Conservation (phyloP, 1,284 basidiomycete genomes). For the Apiotrichum gracile region DNA sequence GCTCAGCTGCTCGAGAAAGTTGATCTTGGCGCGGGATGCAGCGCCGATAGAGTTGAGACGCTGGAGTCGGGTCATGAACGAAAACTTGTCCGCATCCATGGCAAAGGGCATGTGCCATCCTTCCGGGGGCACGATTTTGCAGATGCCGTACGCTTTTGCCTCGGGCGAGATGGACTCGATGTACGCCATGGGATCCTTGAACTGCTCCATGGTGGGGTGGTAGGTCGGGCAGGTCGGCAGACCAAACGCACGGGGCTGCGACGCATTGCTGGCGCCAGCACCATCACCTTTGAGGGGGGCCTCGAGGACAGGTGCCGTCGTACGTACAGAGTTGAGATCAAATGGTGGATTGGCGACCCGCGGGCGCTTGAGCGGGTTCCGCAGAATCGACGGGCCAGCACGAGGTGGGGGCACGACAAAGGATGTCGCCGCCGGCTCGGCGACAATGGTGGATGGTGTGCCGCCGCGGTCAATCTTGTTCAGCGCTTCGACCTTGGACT, state of each 20-base stretch:
- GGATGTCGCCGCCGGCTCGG: conserved; percentile 31
- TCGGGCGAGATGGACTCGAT: conserved; percentile 74
- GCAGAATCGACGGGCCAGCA: conserved; percentile 11
- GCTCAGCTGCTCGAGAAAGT: conserved; percentile 95
- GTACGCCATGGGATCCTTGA: conserved; percentile 92
- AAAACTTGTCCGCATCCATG: conserved; percentile 72
- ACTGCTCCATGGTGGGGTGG: conserved; percentile 83
- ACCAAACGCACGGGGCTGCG: conserved; percentile 62
- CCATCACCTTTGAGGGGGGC: conserved; percentile 17
- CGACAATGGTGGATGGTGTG: conserved; percentile 16
- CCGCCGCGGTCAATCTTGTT: conserved; percentile 35
- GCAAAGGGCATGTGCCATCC: conserved; percentile 96
- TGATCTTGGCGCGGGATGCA: conserved; percentile 89
- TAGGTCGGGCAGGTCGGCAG: conserved; percentile 86
- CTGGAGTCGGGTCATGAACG: conserved; percentile 90
- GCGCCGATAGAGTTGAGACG: conserved; percentile 96
- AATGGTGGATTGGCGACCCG: conserved; percentile 34
- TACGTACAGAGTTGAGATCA: conserved; percentile 29
- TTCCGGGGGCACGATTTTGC: conserved; percentile 89
- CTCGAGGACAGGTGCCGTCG: conserved; percentile 17
- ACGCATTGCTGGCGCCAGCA: conserved; percentile 22
- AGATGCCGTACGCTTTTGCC: conserved; percentile 79
- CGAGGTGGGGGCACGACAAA: conserved; percentile 29
- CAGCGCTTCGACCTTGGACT: conserved; percentile 39
- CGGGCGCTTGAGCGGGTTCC: conserved; percentile 34